Base-by-base conservation (phyloP, 257 asterid species). In the Nicotiana sylvestris region DNA sequence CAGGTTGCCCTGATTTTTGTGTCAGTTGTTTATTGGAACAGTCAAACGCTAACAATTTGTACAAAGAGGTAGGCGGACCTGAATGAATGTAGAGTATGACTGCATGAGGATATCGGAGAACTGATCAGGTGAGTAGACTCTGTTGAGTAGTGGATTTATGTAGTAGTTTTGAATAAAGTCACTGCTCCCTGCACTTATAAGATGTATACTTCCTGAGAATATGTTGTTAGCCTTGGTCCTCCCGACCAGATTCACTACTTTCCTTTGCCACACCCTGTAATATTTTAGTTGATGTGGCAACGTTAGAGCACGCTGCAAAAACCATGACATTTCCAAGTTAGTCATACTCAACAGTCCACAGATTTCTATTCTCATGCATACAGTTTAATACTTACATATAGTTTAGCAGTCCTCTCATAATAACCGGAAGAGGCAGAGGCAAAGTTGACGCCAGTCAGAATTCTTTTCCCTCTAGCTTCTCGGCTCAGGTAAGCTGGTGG, bases 341-440 rank as follows among this genome's bases (percentile, higher is more conserved):
- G 62, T 21, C 43, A 78, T 37, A 67, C 13, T 32, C 46, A 17
- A 66, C 9, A 25, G 13, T 27, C 8, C 27, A 15, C 43, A 6
- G 43, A 25, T 51, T 74, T 49, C 15, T 74, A 6, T 49, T 74
- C 62, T 74, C 56, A 1, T 27, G 65, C 49, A 29, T 79, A 27
- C 21, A 43, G 12, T 62, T 2, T 29, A 37, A 30, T 6, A 78
- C 86, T 88, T 88, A 92, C 98, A 83, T 88, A 92, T 62, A 93
- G 82, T 39, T 84, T 86, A 12, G 97, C 92, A 12, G 99, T 95
- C 76, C 82, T 61, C 62, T 93, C 97, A 30, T 88, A 93, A 83
- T 95, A 93, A 46, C 98, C 99, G 32, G 99, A 93, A 82, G 98
- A 95, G 67, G 98, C 97, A 4, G 99, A 95, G 7, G 97, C 98